Conservation (phyloP, 495 filamentous ascomycete species). For the Acidomyces sp. region DNA sequence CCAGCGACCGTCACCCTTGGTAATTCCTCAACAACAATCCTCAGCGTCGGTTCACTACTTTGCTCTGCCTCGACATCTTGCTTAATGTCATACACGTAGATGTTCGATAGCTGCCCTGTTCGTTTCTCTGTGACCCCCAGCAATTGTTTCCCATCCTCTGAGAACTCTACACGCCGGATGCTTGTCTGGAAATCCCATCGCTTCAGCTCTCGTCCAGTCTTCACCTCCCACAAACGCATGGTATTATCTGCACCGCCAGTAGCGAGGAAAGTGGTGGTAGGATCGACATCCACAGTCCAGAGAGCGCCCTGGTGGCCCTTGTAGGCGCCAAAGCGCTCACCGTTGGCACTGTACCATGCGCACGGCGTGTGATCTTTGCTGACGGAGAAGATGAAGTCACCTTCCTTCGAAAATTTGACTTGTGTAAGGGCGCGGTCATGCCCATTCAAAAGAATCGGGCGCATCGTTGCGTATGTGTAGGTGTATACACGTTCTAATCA, state of each 20-base stretch:
- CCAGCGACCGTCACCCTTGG: slow-evolving; percentile 51
- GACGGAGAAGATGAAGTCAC: slow-evolving; percentile 93
- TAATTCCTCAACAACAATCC: slow-evolving; percentile 71
- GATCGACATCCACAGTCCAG: slow-evolving; percentile 97
- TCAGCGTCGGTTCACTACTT: slow-evolving; percentile 62
- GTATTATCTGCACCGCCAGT: slow-evolving; percentile 97
- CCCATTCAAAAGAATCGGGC: slow-evolving; percentile 87
- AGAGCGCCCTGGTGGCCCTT: slow-evolving; percentile 92
- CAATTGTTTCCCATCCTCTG: slow-evolving; percentile 74
- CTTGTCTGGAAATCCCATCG: slow-evolving; percentile 93
- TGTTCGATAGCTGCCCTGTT: slow-evolving; percentile 85
- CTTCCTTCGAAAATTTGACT: slow-evolving; percentile 93
- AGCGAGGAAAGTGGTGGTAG: slow-evolving; percentile 82
- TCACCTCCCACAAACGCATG: slow-evolving; percentile 90
- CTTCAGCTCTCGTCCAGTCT: slow-evolving; percentile 84
- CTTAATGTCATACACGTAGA: slow-evolving; percentile 77
- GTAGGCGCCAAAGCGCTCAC: slow-evolving; percentile 70
- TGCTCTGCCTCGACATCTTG: slow-evolving; percentile 72
- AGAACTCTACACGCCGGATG: slow-evolving; percentile 94
- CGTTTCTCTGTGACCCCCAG: slow-evolving; percentile 95
- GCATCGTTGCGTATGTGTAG: slow-evolving; percentile 42
- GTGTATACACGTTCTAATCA: neutral
- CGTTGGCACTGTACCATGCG: slow-evolving; percentile 62
- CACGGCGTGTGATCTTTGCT: slow-evolving; percentile 93
- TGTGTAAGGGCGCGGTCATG: slow-evolving; percentile 98